phyloP scores from a whole-genome alignment of 108 stramenopile genomes.

The Pseudonitzschia multiseries region DNA sequence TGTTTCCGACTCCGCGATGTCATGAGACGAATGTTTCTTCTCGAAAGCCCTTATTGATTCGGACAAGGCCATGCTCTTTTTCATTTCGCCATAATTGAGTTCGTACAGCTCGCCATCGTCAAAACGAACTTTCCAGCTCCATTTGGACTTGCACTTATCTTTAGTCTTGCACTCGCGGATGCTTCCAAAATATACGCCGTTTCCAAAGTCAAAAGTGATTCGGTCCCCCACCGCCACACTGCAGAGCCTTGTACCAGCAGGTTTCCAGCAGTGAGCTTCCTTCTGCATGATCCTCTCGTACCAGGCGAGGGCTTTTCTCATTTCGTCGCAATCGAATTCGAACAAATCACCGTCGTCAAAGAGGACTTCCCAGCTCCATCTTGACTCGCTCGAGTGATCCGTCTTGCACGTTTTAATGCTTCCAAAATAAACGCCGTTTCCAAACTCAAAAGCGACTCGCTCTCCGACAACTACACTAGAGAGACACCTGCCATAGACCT shows the following conservation, averaged over 20 bases:
- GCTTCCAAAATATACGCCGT: not conserved
- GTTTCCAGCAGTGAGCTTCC: not conserved
- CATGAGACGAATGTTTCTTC: not conserved
- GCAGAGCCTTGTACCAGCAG: not conserved
- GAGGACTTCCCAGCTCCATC: slow-evolving; percentile 1
- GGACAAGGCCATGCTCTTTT: not conserved
- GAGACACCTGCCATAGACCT: not conserved
- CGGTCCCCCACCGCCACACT: not conserved
- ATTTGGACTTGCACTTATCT: not conserved
- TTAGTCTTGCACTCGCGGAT: not conserved
- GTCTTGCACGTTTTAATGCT: not conserved
- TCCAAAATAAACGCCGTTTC: slow-evolving; percentile 4
- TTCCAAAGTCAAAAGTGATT: not conserved
- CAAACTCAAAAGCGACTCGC: slow-evolving; percentile 7
- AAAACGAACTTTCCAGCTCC: not conserved
- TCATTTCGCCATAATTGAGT: not conserved
- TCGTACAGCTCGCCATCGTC: not conserved
- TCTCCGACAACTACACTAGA: not conserved
- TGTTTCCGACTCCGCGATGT: not conserved
- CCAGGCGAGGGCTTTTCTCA: not conserved
- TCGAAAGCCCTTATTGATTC: not conserved
- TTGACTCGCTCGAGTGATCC: not conserved
- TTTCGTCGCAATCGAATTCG: not conserved
- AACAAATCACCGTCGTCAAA: slow-evolving; percentile 6
- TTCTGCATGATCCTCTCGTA: not conserved